phyloP scores from a whole-genome alignment of 495 filamentous ascomycete genomes.

The Annulohypoxylon moriforme region DNA sequence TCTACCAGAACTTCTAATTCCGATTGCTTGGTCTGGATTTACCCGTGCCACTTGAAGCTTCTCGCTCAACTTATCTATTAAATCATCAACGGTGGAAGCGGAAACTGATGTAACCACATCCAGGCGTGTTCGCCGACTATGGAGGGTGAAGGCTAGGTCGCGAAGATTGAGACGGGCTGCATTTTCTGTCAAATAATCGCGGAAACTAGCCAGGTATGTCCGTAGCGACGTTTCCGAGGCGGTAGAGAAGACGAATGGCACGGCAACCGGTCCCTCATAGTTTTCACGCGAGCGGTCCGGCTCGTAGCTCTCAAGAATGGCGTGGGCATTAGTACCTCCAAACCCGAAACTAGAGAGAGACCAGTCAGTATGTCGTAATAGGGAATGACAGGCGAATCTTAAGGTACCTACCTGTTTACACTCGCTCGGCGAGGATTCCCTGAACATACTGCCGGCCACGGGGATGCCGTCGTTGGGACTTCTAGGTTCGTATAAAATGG shows the following conservation, averaged over 20 bases:
- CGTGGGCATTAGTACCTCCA: slow-evolving; percentile 3
- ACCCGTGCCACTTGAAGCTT: not conserved
- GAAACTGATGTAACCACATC: not conserved
- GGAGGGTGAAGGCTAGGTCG: not conserved
- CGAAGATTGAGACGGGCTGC: not conserved
- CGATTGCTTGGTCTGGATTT: not conserved
- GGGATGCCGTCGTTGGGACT: slow-evolving; percentile 34
- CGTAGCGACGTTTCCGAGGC: not conserved
- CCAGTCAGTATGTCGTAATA: not conserved
- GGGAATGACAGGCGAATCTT: not conserved
- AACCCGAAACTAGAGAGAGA: not conserved
- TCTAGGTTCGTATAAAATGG: slow-evolving; percentile 48
- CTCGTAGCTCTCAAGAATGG: not conserved
- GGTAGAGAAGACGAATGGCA: not conserved
- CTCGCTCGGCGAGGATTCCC: not conserved
- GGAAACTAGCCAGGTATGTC: not conserved
- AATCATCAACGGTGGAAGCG: not conserved
- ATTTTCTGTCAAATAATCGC: not conserved
- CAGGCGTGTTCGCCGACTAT: not conserved
- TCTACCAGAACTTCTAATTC: not conserved
- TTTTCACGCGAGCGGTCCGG: not conserved
- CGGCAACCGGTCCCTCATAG: not conserved
- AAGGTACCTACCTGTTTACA: not conserved
- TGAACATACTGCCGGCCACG: not conserved
- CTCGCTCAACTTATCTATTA: not conserved